phyloP scores from a whole-genome alignment of 345 rosid species.

The Raphanus raphanistrum region DNA sequence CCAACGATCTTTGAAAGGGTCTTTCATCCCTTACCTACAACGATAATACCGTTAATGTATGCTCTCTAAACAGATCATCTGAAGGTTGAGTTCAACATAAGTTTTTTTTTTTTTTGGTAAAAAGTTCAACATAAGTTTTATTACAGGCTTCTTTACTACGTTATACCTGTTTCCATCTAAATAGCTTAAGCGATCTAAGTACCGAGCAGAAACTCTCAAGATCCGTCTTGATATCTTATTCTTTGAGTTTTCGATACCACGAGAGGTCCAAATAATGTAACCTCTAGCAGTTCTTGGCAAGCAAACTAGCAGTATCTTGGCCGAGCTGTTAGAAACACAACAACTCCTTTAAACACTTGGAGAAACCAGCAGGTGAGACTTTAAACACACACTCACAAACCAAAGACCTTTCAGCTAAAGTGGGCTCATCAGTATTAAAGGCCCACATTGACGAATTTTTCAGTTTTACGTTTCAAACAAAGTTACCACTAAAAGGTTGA shows the following conservation, averaged over 20 bases:
- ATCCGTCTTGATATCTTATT: slow-evolving; percentile 54
- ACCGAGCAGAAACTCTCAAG: slow-evolving; percentile 47
- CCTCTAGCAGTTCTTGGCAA: slow-evolving; percentile 46
- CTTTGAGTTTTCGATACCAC: slow-evolving; percentile 22
- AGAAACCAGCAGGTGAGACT: slow-evolving; percentile 16
- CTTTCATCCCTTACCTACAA: slow-evolving; percentile 13
- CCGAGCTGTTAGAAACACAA: slow-evolving; percentile 44
- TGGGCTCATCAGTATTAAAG: not conserved
- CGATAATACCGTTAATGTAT: not conserved
- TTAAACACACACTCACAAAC: slow-evolving; percentile 33
- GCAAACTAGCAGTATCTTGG: slow-evolving; percentile 45
- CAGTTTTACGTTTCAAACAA: not conserved
- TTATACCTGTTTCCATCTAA: slow-evolving; percentile 60
- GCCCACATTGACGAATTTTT: not conserved
- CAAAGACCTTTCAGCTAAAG: not conserved
- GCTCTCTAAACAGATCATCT: slow-evolving; percentile 8
- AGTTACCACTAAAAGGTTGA: not conserved
- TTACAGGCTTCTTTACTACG: not conserved
- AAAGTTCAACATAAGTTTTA: not conserved
- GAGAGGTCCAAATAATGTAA: slow-evolving; percentile 50
- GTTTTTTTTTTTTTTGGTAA: not conserved
- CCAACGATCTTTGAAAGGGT: slow-evolving; percentile 27
- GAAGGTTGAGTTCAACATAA: not conserved
- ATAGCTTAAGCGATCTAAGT: slow-evolving; percentile 51
- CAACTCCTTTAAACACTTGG: slow-evolving; percentile 11